Base-by-base conservation (phyloP, 371 early-diverging fungal species). In the Zopfochytrium polystomum region DNA sequence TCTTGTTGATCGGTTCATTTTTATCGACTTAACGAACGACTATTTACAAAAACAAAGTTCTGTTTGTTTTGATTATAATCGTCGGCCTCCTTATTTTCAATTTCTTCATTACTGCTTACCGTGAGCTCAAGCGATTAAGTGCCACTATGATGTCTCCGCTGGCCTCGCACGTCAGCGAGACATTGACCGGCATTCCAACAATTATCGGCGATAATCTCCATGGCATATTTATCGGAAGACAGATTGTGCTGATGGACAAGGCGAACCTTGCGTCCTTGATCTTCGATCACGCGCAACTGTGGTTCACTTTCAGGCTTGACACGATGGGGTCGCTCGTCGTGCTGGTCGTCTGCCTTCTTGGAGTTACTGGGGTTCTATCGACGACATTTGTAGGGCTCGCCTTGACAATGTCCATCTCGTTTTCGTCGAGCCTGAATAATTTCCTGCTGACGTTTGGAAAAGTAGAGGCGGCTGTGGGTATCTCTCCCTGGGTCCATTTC, bases 61-160 rank as follows among this genome's bases (percentile, higher is more conserved):
- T 54, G 7, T 35, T 54, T 13, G 9, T 56, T 27, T 43, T 13
- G 27, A 30, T 65, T 32, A 52, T 53, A 18, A 46, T 27, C 27
- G 52, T 43, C 6, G 27, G 45, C 33, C 27, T 43, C 30, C 9
- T 55, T 44, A 55, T 71, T 27, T 74, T 68, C 54, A 30, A 26
- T 22, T 63, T 53, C 56, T 74, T 51, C 52, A 62, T 56, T n/a
- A 30, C 46, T 15, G 47, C 60, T 4, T 65, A 66, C 51, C 62
- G 71, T 18, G 75, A 75, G 33, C 44, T 72, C 30, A 67, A 70
- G 55, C 50, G 68, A 30, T 45, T 64, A 23, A 23, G 46, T 13
- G 42, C 66, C 6, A 58, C 61, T 26, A 35, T 46, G 44, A 29
- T 35, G 23, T 71, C 68, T 18, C 72, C 72, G 13, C 47, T 65